These are phyloP conservation scores for Cadophora sp. DNA, from an alignment of 2,329 filamentous ascomycete species.

Conservation along the genomic window DNA sequence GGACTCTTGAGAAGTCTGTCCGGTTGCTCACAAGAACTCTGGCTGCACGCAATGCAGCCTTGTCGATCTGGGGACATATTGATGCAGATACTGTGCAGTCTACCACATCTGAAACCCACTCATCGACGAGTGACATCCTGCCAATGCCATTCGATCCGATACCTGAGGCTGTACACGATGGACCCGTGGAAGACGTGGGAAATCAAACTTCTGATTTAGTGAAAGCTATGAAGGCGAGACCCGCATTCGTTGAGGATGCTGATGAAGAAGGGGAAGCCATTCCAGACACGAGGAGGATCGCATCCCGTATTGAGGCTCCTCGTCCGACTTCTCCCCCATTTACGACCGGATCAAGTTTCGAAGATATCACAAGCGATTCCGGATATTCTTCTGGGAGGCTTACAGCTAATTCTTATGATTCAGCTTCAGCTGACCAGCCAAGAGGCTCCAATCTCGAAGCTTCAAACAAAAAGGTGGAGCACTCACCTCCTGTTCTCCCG, in stretches of 20 bases:
- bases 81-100: background rate
- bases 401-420: no score
- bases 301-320: background rate
- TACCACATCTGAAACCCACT: background rate
- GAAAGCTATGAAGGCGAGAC: background rate
- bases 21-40: background rate
- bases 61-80: background rate
- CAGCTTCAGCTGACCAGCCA: no score
- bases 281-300: background rate
- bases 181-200: background rate
- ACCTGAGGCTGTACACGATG: background rate
- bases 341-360: background rate
- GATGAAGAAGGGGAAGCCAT: background rate
- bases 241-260: background rate
- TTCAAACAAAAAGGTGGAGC: background rate
- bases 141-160: background rate
- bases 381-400: no score
- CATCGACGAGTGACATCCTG: background rate
- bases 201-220: background rate
- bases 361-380: background rate
- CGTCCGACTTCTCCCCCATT: background rate
- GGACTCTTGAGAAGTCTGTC: background rate
- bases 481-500: background rate
- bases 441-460: no score
- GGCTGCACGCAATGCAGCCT: background rate